Percentiles rank a stretch among this genome's conserved stretches.
Conservation (phyloP, 169 alveolate species). For the Plasmodium knowlesi region DNA sequence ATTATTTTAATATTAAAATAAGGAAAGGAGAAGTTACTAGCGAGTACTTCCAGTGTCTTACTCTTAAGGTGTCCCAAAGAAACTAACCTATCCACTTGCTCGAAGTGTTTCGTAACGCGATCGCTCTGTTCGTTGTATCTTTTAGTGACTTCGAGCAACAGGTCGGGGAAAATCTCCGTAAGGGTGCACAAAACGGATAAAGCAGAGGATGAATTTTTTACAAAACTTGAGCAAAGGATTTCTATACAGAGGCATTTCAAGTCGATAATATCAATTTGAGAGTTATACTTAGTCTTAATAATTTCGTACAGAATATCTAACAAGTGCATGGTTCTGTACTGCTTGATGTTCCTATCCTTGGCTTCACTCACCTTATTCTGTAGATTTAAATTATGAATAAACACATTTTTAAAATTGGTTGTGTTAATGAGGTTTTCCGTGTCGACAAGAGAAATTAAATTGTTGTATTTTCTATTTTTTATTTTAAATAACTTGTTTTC, state of each 20-base stretch:
- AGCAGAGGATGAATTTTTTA: slow-evolving; percentile 72
- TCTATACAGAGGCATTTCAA: slow-evolving; percentile 72
- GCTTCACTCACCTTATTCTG: neutral
- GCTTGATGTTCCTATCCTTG: slow-evolving; percentile 20
- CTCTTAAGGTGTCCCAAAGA: slow-evolving; percentile 15
- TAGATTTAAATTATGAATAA: slow-evolving; percentile 51
- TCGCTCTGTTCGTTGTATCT: slow-evolving; percentile 34
- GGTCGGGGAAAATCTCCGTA: slow-evolving; percentile 48
- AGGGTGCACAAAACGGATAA: slow-evolving; percentile 56
- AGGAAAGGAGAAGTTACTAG: slow-evolving; percentile 7
- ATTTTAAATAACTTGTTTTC: slow-evolving; percentile 18
- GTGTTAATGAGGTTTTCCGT: slow-evolving; percentile 22
- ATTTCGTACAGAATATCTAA: slow-evolving; percentile 60
- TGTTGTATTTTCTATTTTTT: slow-evolving; percentile 44
- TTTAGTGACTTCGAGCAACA: slow-evolving; percentile 21
- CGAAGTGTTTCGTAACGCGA: slow-evolving; percentile 16
- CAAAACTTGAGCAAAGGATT: slow-evolving; percentile 66
- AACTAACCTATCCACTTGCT: slow-evolving; percentile 23
- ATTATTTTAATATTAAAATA: slow-evolving; percentile 45
- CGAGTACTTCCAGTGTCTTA: neutral
- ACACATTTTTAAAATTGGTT: slow-evolving; percentile 39
- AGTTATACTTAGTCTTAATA: slow-evolving; percentile 36
- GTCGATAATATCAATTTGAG: slow-evolving; percentile 40
- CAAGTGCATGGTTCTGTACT: slow-evolving; percentile 58
- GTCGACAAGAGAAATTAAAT: slow-evolving; percentile 41